phyloP scores from a whole-genome alignment of 192 early-diverging fungal genomes.

The Backusella liffmaniae region DNA sequence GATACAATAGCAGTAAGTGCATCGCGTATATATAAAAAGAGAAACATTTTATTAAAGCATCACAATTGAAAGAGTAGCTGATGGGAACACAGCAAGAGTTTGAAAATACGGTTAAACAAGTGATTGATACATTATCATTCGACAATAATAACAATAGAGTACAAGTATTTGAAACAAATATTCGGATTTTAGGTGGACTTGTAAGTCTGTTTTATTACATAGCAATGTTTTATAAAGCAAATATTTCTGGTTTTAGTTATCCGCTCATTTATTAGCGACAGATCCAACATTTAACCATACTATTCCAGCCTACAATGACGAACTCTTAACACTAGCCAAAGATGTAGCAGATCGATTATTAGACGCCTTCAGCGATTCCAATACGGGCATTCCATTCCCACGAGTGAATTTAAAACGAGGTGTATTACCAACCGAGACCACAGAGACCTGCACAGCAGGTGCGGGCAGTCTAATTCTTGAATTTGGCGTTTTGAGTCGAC shows the following conservation, averaged over 20 bases:
- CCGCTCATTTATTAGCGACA: conserved; percentile 83
- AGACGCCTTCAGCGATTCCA: conserved; percentile 82
- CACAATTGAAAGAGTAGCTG: conserved; percentile 35
- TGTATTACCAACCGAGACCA: conserved; percentile 61
- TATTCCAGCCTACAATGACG: conserved; percentile 72
- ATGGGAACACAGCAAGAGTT: conserved; percentile 68
- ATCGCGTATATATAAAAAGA: background rate
- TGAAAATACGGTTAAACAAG: conserved; percentile 58
- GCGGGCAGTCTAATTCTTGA: conserved; percentile 90
- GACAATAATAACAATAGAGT: conserved; percentile 82
- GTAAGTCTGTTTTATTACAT: conserved; percentile 16
- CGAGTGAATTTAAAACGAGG: conserved; percentile 79
- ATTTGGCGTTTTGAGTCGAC: conserved; percentile 86
- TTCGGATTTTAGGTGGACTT: conserved; percentile 85
- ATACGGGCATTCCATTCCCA: conserved; percentile 83
- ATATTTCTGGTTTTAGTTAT: conserved; percentile 46
- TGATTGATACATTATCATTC: conserved; percentile 68
- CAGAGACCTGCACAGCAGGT: conserved; percentile 81
- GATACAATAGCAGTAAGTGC: conserved; percentile 75
- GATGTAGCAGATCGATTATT: conserved; percentile 84
- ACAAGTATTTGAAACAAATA: conserved; percentile 95
- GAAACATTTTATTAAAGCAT: background rate
- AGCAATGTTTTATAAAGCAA: background rate
- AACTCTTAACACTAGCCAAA: conserved; percentile 75
- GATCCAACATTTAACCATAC: conserved; percentile 57